Evolutionary conservation across 2,329 filamentous ascomycete species (phyloP).

Genomic region (Chaetomiaceae sp.): DNA sequence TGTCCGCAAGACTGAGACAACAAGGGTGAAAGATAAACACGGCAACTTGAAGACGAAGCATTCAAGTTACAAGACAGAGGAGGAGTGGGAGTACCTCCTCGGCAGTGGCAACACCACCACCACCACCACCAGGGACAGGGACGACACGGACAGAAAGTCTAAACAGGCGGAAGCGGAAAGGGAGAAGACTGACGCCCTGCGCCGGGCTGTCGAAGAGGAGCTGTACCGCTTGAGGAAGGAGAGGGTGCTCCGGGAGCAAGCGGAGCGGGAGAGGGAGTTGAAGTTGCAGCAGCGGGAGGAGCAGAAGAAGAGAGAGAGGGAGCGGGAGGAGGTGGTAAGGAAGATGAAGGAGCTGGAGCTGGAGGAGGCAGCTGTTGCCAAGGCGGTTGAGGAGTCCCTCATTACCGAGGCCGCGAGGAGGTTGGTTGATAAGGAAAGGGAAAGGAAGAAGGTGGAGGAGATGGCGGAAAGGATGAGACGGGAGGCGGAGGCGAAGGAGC

Average conservation of each 20-base stretch:
- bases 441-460: not conserved
- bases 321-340: not conserved
- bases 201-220: not conserved
- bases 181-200: not conserved
- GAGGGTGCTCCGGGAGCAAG: not conserved
- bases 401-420: not conserved
- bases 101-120: too few species aligned
- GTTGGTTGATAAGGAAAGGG: not conserved
- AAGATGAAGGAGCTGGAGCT: not conserved
- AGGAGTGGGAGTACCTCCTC: too few species aligned
- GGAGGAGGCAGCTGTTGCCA: constrained; percentile 3
- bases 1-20: too few species aligned
- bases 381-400: constrained; percentile 4
- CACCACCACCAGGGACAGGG: too few species aligned
- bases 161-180: not conserved
- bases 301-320: not conserved
- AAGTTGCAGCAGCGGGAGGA: not conserved
- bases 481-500: not conserved
- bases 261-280: not conserved
- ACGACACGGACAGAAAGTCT: not conserved
- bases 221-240: not conserved
- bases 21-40: too few species aligned
- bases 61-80: too few species aligned
- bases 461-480: not conserved
- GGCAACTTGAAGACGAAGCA: too few species aligned